These are phyloP conservation scores for Colletotrichum musicola DNA, from an alignment of 2,329 filamentous ascomycete species.

Conservation along the genomic window DNA sequence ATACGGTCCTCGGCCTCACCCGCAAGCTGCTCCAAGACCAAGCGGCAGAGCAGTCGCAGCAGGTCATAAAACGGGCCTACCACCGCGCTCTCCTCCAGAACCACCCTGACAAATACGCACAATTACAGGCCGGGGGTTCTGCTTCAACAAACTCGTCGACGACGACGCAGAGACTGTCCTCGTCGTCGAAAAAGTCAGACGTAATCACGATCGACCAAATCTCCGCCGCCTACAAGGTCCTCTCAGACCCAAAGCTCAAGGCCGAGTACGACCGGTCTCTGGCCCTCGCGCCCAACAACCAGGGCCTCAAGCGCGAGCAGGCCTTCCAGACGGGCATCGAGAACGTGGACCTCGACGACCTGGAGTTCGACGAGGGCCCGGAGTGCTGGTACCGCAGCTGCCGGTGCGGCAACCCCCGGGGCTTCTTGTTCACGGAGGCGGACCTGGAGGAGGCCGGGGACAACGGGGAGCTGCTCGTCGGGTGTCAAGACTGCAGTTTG, in stretches of 20 bases:
- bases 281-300: slow-evolving; percentile 48
- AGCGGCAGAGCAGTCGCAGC: slow-evolving; percentile 51
- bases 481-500: slow-evolving; percentile 75
- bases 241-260: slow-evolving; percentile 64
- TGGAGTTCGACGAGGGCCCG: slow-evolving; percentile 62
- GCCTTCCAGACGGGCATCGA: slow-evolving; percentile 71
- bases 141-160: slow-evolving; percentile 18
- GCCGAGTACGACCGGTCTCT: slow-evolving; percentile 67
- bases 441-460: slow-evolving; percentile 71
- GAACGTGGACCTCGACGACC: slow-evolving; percentile 74
- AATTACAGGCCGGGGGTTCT: slow-evolving; percentile 20
- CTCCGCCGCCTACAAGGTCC: slow-evolving; percentile 67
- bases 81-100: slow-evolving; percentile 73
- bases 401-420: slow-evolving; percentile 73
- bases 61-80: slow-evolving; percentile 73
- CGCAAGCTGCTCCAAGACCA: slow-evolving; percentile 59
- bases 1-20: slow-evolving; percentile 71
- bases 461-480: slow-evolving; percentile 72
- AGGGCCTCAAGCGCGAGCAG: slow-evolving; percentile 41
- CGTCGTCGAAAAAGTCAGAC: slow-evolving; percentile 5
- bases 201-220: slow-evolving; percentile 73
- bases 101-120: slow-evolving; percentile 71
- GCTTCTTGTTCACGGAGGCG: slow-evolving; percentile 69
- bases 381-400: slow-evolving; percentile 69
- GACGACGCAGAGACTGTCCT: neutral